Conservation (phyloP, 495 filamentous ascomycete species). For the Tuber aestivum region DNA sequence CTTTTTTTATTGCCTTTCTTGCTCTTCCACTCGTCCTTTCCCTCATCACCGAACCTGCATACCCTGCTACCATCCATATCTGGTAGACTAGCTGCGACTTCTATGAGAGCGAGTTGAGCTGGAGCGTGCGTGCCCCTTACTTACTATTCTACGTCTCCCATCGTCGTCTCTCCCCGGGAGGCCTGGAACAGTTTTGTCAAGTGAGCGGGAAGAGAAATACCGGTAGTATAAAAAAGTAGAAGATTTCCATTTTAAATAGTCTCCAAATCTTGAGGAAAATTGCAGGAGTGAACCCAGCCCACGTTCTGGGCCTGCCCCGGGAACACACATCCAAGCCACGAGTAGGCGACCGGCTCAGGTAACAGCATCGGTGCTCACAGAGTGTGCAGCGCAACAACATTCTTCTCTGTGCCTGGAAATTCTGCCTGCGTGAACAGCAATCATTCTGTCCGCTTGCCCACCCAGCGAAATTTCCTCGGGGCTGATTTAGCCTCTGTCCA, state of each 20-base stretch:
- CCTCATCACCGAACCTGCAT: constrained; percentile 6
- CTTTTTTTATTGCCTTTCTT: constrained; percentile 6
- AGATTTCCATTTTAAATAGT: constrained; percentile 15
- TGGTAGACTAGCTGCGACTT: constrained; percentile 26
- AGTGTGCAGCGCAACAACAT: constrained; percentile 30
- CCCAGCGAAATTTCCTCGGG: constrained; percentile 19
- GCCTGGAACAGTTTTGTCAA: constrained; percentile 13
- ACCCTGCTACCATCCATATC: constrained; percentile 12
- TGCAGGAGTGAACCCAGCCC: constrained; percentile 10
- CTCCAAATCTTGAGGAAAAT: constrained; percentile 11
- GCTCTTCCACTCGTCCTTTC: constrained; percentile 9
- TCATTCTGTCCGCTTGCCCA: too few relatives aligned
- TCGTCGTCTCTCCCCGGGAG: constrained; percentile 12
- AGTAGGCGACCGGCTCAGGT: constrained; percentile 6
- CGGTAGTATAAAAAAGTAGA: constrained; percentile 10
- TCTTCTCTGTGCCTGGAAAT: constrained; percentile 23
- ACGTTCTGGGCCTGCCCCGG: constrained; percentile 20
- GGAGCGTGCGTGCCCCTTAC: constrained; percentile 28
- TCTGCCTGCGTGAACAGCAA: too few relatives aligned
- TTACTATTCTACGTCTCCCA: constrained; percentile 16
- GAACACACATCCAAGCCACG: constrained; percentile 21
- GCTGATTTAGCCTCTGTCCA: constrained; percentile 23
- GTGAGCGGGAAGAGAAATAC: constrained; percentile 7
- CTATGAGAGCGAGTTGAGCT: constrained; percentile 27
- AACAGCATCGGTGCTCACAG: constrained; percentile 13